Conservation (phyloP, 2,329 filamentous ascomycete species). For the Aspergillus pseudotamarii region DNA sequence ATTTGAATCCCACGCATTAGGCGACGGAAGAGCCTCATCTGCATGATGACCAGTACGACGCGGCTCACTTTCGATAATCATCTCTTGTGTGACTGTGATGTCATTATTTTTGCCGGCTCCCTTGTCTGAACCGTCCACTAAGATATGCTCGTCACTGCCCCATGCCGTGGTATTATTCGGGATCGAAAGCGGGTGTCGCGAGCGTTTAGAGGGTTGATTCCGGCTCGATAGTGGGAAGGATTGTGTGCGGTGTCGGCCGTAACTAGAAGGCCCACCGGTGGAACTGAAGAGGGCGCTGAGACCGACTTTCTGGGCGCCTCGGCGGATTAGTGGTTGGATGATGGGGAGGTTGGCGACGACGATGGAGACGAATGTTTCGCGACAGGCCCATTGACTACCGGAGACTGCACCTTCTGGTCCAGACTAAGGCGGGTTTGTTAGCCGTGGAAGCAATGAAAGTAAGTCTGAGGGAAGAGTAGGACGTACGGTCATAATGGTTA, state of each 20-base stretch:
- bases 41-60: not conserved
- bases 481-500: constrained; percentile 47
- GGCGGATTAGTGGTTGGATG: constrained; percentile 38
- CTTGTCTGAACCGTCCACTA: constrained; percentile 10
- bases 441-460: too few relatives aligned
- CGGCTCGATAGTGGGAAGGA: constrained; percentile 26
- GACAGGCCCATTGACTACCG: constrained; percentile 46
- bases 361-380: constrained; percentile 48
- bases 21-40: not conserved
- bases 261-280: constrained; percentile 14
- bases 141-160: constrained; percentile 34
- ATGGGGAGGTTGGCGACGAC: constrained; percentile 46
- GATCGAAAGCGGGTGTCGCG: not conserved
- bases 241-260: constrained; percentile 13
- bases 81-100: constrained; percentile 32
- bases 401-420: constrained; percentile 37
- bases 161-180: constrained; percentile 21
- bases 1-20: not conserved
- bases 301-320: constrained; percentile 26
- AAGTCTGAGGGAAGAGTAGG: not conserved
- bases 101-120: constrained; percentile 16
- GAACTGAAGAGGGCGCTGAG: constrained; percentile 32
- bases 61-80: constrained; percentile 27
- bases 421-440: constrained; percentile 19
- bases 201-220: constrained; percentile 10